A percentile compares a stretch with the other conserved stretches of the same genome.
Conservation (phyloP, 2,329 filamentous ascomycete genomes). For the Ceratocystis albifundus region DNA sequence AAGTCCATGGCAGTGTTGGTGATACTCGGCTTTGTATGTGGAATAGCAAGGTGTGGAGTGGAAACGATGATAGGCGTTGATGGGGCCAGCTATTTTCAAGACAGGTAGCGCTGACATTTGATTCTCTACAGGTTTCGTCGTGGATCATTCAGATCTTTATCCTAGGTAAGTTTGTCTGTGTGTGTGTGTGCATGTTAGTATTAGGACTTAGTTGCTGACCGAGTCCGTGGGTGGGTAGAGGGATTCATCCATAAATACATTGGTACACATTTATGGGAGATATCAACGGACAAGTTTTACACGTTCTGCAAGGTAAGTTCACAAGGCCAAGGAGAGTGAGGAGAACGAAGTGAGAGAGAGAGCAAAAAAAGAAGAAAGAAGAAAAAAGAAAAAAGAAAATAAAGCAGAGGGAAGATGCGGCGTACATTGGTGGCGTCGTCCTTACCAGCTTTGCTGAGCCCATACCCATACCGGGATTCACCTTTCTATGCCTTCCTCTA, state of each 20-base stretch:
- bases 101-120: not conserved
- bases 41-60: no score
- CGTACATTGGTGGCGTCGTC: no score
- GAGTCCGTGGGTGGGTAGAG: not conserved
- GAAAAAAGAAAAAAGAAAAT: not conserved
- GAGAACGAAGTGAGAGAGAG: no score
- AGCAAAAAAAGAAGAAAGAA: no score
- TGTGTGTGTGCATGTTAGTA: not conserved
- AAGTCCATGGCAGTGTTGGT: not conserved
- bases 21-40: slow-evolving; percentile 6
- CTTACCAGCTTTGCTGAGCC: not conserved
- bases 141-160: slow-evolving; percentile 3
- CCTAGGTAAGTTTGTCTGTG: not conserved
- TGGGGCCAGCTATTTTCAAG: not conserved
- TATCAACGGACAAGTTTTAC: not conserved
- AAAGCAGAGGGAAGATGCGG: not conserved
- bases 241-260: not conserved
- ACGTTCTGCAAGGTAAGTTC: not conserved
- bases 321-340: no score
- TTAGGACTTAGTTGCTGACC: not conserved
- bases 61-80: not conserved
- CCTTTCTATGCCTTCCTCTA: not conserved
- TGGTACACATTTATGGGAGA: not conserved
- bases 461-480: not conserved
- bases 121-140: not conserved